Percentiles rank a stretch among this genome's conserved stretches.
phyloP scores from a whole-genome alignment of 345 rosid species.

The Cardamine chenopodiifolia region DNA sequence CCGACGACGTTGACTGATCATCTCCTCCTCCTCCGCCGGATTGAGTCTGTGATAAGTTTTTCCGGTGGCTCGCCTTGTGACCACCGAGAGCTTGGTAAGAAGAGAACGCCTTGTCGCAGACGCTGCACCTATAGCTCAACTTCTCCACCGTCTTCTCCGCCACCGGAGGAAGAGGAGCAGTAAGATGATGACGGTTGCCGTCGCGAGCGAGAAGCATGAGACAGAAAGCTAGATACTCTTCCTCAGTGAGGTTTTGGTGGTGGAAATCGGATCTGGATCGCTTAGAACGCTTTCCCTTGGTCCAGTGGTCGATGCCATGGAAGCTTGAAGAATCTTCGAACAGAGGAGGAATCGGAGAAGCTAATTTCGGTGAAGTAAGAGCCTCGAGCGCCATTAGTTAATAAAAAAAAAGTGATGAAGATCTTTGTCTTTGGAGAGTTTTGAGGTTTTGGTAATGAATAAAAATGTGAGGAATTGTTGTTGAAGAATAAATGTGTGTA shows the following conservation, averaged over 20 bases:
- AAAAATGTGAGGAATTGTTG: constrained; percentile 8
- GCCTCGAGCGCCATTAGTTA: constrained; percentile 57
- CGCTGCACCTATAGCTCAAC: constrained; percentile 51
- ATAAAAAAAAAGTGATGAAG: not conserved
- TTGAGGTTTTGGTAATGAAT: not conserved
- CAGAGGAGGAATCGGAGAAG: constrained; percentile 30
- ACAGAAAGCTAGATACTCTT: constrained; percentile 55
- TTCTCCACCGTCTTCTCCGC: constrained; percentile 28
- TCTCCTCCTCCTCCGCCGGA: constrained; percentile 38
- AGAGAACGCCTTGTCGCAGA: constrained; percentile 51
- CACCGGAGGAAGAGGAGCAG: constrained; percentile 14
- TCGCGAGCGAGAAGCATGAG: constrained; percentile 55
- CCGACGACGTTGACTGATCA: constrained; percentile 31
- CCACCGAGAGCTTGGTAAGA: constrained; percentile 66
- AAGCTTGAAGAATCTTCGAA: constrained; percentile 36
- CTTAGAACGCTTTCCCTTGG: constrained; percentile 57
- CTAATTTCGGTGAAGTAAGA: constrained; percentile 45
- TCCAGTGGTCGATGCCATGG: constrained; percentile 46
- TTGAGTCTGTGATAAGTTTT: constrained; percentile 34
- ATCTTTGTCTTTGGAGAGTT: constrained; percentile 2
- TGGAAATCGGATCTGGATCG: constrained; percentile 49
- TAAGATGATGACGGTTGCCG: constrained; percentile 31
- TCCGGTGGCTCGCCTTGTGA: constrained; percentile 58
- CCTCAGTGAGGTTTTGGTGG: constrained; percentile 42
- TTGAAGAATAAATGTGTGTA: constrained; percentile 31